Evolutionary conservation across 2,329 filamentous ascomycete species (phyloP), one percentile per base, ranked within the genome.

Genomic region (Aspergillus pseudoterreus): DNA sequence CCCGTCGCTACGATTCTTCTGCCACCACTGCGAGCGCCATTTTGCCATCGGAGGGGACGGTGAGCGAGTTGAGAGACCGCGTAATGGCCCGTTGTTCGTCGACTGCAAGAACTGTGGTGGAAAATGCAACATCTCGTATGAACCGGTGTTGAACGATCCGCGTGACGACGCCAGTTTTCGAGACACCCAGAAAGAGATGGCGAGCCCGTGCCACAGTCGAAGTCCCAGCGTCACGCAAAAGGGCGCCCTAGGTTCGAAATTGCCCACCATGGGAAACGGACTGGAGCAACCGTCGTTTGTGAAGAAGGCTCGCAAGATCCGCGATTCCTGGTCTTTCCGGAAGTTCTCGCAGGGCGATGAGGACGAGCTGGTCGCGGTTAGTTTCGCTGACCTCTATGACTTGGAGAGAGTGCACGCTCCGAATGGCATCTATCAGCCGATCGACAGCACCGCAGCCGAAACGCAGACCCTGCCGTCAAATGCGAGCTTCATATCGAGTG

Each of bases 361-460:
- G 45, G 63, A 65, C 43, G 64, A 67, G 49, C 42, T 67, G 4
- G 48, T 67, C 10, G 64, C 64, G 0, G 58, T 67, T 32, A 63
- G 63, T 24, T 67, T 67, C 56, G 57, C 63, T 19, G 59, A 60
- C 8, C 19, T 63, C 14, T 65, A 66, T 51, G 63, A 67, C 36
- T 38, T 67, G 27, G 64, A 67, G 52, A 53, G 56, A 57, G 64
- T 64, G 4, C 62, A 67, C 46, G 64, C 64, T 2, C 60, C 62
- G 5, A 57, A 61, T 22, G 63, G 63, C 12, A 46, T 57, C 24
- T 63, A 63, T 38, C 60, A 60, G 15, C 51, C 53, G 27, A 41
- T 58, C 4, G 52, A 53, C 15, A 24, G 42, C n/a, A 47, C 21
- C 22, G 10, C 21, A 8, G 38, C 46, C 21, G 50, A 48, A 14